Base-by-base conservation (phyloP, 495 filamentous ascomycete genomes). In the Bryoglossum gracile region DNA sequence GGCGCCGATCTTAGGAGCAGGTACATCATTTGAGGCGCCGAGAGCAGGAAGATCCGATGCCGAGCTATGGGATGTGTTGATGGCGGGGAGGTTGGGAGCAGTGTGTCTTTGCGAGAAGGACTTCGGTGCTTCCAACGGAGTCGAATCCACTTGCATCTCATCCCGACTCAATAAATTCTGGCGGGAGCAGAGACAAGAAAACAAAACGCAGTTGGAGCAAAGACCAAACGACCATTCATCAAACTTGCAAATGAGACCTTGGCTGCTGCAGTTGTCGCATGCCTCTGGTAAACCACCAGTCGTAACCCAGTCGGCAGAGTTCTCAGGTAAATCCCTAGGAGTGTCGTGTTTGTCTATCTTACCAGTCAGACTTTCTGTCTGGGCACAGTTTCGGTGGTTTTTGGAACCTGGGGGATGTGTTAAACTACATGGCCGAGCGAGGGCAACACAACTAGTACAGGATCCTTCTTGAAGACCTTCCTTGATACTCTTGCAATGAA, bases 361-460 rank as follows among this genome's bases (percentile, higher is more conserved):
- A 53, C 56, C 78, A 66, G 24, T 67, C 54, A 62, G 72, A 65
- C 67, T 77, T 51, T 54, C 74, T 72, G 49, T 66, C 63, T 53
- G 69, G 68, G 30, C 18, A 2, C 9, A 16, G 10, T 14, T n/a
- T 24, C 30, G 19, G 0, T 26, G 60, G 14, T 38, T 40, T 37
- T 41, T 57, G 36, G 67, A 64, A 10, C 67, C 63, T 59, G 68
- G 68, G 46, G 60, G 64, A 47, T 68, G 68, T 37, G 66, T 80
- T 66, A 62, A 68, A 72, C 48, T 70, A 63, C 16, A 71, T 45
- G 53, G 72, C 36, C 82, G 75, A 35, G 78, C 85, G 14, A 91
- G 71, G 18, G 84, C 84, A 53, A 84, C 81, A 60, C 87, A 94
- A 53, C 82, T 82, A 3, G 84, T 88, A 65, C 87, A 94, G 21